A percentile compares a stretch with the other conserved stretches of the same genome.
These are phyloP conservation scores for Candida boleticola DNA, from an alignment of 805 yeast species.

Conservation along the genomic window DNA sequence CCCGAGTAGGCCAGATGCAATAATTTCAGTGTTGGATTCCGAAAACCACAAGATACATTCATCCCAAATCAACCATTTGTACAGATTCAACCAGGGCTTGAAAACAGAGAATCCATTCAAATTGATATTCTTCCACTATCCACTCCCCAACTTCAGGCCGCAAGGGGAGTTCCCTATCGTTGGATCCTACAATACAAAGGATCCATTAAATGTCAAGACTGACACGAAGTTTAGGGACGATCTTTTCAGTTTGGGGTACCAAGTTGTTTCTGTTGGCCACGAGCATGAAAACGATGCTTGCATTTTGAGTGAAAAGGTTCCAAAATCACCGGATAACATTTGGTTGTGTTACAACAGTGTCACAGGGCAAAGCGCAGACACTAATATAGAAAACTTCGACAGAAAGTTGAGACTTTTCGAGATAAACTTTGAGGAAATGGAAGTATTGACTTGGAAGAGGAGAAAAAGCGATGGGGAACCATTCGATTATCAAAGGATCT, in stretches of 20 bases:
- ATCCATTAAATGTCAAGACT: slow-evolving; percentile 27
- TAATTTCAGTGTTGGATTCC: slow-evolving; percentile 35
- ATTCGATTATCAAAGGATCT: slow-evolving; percentile 28
- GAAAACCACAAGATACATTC: slow-evolving; percentile 23
- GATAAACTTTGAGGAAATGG: slow-evolving; percentile 22
- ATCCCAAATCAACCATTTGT: slow-evolving; percentile 34
- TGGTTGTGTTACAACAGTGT: slow-evolving; percentile 42
- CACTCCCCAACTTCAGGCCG: slow-evolving; percentile 43
- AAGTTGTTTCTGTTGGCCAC: slow-evolving; percentile 40
- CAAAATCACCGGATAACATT: slow-evolving; percentile 12
- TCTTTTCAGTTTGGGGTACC: slow-evolving; percentile 32
- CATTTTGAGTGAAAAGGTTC: slow-evolving; percentile 20
- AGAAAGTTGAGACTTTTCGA: slow-evolving; percentile 36
- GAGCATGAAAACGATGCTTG: slow-evolving; percentile 46
- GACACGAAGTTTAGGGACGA: slow-evolving; percentile 31
- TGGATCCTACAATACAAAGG: slow-evolving; percentile 40
- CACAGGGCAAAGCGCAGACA: slow-evolving; percentile 36
- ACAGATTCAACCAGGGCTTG: slow-evolving; percentile 20
- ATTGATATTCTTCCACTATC: slow-evolving; percentile 38
- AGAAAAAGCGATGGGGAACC: slow-evolving; percentile 22
- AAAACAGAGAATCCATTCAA: slow-evolving; percentile 17
- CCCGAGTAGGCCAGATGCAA: slow-evolving; percentile 15
- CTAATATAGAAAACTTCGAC: slow-evolving; percentile 22
- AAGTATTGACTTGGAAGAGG: slow-evolving; percentile 38
- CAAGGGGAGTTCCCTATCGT: slow-evolving; percentile 34